Evolutionary conservation across 345 rosid genomes (phyloP), one percentile per base, ranked within the genome.

Genomic region (Gossypium arboreum): DNA sequence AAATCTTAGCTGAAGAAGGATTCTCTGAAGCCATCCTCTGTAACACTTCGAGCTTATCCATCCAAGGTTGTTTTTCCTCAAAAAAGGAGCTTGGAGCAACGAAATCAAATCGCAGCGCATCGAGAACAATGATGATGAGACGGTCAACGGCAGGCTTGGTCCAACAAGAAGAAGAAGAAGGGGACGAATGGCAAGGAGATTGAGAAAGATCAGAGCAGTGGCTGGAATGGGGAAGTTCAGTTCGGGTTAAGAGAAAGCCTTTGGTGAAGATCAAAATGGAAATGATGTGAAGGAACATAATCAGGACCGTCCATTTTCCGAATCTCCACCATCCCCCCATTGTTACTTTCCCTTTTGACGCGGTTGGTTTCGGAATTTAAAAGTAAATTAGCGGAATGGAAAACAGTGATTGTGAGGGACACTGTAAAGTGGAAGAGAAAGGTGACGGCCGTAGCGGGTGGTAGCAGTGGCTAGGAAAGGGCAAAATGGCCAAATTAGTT

Each of bases 211-310:
- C 97, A 68, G 93, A 84, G 88, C 90, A 85, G 60, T 81, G 70
- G 81, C 92, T 89, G 83, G 76, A 83, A 69, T 85, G 79, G 17
- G 98, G 94, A 73, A 90, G 99, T 83, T 95, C 99, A 0, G 97
- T 93, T 80, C 99, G 90, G 62, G 99, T 93, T 7, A 95, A 88
- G 50, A 95, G 86, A 81, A 95, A 95, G 1, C 99, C 99, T 79
- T 89, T 84, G 0, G 89, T 85, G 86, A 95, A 91, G 3, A 95
- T 82, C 12, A 88, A 80, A 75, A 94, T 80, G 24, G 88, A 95
- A 9, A 85, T 45, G 25, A 78, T 48, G 77, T 91, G 99, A 79
- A 93, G 78, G 72, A 74, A 74, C 48, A 82, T 74, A 63, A 90
- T 73, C 50, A 73, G 79, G 68, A 79, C 64, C 64, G 74, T 76